A percentile compares a stretch with the other conserved stretches of the same genome.
Evolutionary conservation across 805 yeast genomes (phyloP).

Genomic region (Metschnikowia koreensis): DNA sequence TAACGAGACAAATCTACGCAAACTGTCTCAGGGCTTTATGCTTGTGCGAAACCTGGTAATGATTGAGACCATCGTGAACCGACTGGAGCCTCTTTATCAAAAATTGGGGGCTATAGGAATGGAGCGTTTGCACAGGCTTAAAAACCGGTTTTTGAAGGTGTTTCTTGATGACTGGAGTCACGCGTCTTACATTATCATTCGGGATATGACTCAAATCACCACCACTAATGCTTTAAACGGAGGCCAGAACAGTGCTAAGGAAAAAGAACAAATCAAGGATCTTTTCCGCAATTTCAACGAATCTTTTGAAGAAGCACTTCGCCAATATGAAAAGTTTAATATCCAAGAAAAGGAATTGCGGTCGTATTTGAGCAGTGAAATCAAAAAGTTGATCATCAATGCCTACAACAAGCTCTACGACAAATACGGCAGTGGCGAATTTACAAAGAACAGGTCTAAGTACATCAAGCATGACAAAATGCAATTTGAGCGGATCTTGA

Average conservation of each 20-base stretch:
- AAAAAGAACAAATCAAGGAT: constrained; percentile 79
- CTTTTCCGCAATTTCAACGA: constrained; percentile 78
- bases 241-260: constrained; percentile 52
- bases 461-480: constrained; percentile 63
- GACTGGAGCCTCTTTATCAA: constrained; percentile 50
- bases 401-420: constrained; percentile 83
- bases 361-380: constrained; percentile 64
- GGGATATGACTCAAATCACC: constrained; percentile 71
- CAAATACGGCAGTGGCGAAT: constrained; percentile 66
- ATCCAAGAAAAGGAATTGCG: constrained; percentile 67
- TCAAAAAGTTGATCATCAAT: constrained; percentile 71
- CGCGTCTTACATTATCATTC: constrained; percentile 67
- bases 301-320: constrained; percentile 74
- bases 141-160: constrained; percentile 68
- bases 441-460: constrained; percentile 67
- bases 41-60: constrained; percentile 68
- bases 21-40: constrained; percentile 63
- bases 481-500: constrained; percentile 38
- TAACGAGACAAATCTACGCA: constrained; percentile 25
- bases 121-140: constrained; percentile 62
- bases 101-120: constrained; percentile 59
- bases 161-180: constrained; percentile 79
- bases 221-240: constrained; percentile 47
- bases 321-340: constrained; percentile 60
- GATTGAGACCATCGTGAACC: constrained; percentile 69